Evolutionary conservation across 352 stramenopile genomes (phyloP).

Genomic region (Pythium aquatile): DNA sequence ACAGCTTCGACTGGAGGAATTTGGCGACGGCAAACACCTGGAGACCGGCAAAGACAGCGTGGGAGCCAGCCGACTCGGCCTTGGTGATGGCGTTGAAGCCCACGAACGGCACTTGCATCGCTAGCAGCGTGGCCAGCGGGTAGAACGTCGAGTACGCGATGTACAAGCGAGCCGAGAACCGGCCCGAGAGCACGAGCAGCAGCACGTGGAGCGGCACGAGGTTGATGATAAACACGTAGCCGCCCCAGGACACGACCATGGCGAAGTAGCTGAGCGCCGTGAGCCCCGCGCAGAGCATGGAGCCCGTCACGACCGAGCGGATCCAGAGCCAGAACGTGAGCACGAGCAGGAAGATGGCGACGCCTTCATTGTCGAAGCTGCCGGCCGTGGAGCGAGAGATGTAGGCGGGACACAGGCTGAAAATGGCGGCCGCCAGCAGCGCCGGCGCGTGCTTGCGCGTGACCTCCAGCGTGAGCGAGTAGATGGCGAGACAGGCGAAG

Average conservation of each 20-base stretch:
- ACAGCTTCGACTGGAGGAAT: slow-evolving; percentile 50
- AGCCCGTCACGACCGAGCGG: slow-evolving; percentile 68
- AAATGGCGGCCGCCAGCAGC: slow-evolving; percentile 90
- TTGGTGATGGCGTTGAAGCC: slow-evolving; percentile 94
- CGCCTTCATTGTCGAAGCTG: slow-evolving; percentile 98
- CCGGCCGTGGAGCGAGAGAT: slow-evolving; percentile 96
- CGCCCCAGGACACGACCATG: slow-evolving; percentile 96
- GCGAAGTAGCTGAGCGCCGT: slow-evolving; percentile 94
- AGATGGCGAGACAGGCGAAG: slow-evolving; percentile 82
- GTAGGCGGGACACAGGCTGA: slow-evolving; percentile 96
- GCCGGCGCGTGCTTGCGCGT: slow-evolving; percentile 64
- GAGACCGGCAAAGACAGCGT: slow-evolving; percentile 94
- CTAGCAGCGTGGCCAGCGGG: slow-evolving; percentile 91
- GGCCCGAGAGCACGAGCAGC: slow-evolving; percentile 86
- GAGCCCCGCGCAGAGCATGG: slow-evolving; percentile 63
- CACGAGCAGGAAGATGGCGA: slow-evolving; percentile 98
- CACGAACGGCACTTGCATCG: slow-evolving; percentile 98
- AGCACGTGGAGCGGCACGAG: slow-evolving; percentile 96
- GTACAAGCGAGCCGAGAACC: slow-evolving; percentile 93
- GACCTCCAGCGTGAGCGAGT: slow-evolving; percentile 85
- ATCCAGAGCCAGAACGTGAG: slow-evolving; percentile 98
- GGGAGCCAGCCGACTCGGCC: slow-evolving; percentile 67
- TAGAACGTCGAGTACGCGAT: slow-evolving; percentile 99
- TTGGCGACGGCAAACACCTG: slow-evolving; percentile 67
- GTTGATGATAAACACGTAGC: slow-evolving; percentile 99